Base-by-base conservation (phyloP, 2,329 filamentous ascomycete genomes). In the Stromatinia cepivora region DNA sequence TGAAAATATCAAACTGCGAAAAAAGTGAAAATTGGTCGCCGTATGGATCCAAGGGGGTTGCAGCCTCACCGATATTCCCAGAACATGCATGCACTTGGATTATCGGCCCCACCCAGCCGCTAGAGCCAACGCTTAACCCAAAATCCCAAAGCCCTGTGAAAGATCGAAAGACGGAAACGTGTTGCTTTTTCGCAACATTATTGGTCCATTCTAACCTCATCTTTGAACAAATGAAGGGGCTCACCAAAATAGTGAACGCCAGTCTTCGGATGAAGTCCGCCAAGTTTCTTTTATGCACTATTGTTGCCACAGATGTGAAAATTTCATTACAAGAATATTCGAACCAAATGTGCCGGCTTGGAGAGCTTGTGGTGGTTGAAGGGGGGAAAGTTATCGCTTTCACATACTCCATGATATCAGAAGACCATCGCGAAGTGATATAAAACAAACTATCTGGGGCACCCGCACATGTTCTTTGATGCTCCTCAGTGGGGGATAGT, bases 1-100 rank as follows among this genome's bases (percentile, higher is more conserved):
- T 22, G 42, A 48, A 50, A 48, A 36, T n/a, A 62, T 34, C 45
- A 20, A 63, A 63, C 36, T 15, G 45, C 45, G 17, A 7, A 1
- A 34, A 36, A 39, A 25, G 13, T 1, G 1, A 6, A 34, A 5
- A 7, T 52, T 3, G 61, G 61, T 15, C n/a, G 39, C 34, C 61
- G 61, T 64, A 63, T 36, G 10, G 6, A 39, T 39, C 25, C 46
- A 39, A 42, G 61, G 22, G 61, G 11, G 34, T 53, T 9, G 8
- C 46, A 11, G 34, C 46, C n/a, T 64, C 61, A 64, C 61, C 61
- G 61, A 64, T 42, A 52, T 64, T 64, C 61, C 61, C 46, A 50
- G 46, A 36, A 50, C 45, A 15, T 48, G 45, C 45, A 36, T 50
- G 9, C 7, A 58, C 39, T 22, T 36, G n/a, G 34, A 52, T 36